Conservation (phyloP, 2,329 filamentous ascomycete species). For the Helotiales sp. region DNA sequence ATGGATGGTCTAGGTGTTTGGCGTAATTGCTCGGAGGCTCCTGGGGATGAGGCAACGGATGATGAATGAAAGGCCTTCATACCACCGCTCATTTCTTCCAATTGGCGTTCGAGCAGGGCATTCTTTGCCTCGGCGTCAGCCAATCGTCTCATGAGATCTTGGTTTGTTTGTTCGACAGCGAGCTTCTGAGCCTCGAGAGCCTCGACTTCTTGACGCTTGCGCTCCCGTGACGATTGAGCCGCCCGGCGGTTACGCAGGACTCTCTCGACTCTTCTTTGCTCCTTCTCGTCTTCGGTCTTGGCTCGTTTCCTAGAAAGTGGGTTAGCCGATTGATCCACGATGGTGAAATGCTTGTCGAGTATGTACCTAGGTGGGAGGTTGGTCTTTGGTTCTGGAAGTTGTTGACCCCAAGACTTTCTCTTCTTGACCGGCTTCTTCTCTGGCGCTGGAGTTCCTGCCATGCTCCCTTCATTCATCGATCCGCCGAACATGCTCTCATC, state of each 20-base stretch:
- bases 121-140: slow-evolving; percentile 41
- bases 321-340: slow-evolving; percentile 30
- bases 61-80: slow-evolving; percentile 49
- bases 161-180: slow-evolving; percentile 71
- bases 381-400: slow-evolving; percentile 94
- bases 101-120: slow-evolving; percentile 34
- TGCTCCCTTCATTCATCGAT: slow-evolving; percentile 33
- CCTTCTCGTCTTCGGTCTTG: slow-evolving; percentile 98
- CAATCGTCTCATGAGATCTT: slow-evolving; percentile 69
- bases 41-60: slow-evolving; percentile 50
- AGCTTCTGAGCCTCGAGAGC: slow-evolving; percentile 71
- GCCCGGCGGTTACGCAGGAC: slow-evolving; percentile 95
- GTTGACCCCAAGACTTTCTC: slow-evolving; percentile 98
- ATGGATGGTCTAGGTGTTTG: slow-evolving; percentile 46
- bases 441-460: slow-evolving; percentile 39
- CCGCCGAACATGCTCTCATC: slow-evolving; percentile 42
- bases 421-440: slow-evolving; percentile 86
- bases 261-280: slow-evolving; percentile 95
- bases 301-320: slow-evolving; percentile 76
- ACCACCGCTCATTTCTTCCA: slow-evolving; percentile 37
- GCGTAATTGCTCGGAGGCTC: slow-evolving; percentile 48
- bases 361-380: slow-evolving; percentile 86
- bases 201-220: slow-evolving; percentile 72
- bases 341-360: slow-evolving; percentile 5
- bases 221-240: slow-evolving; percentile 91